Percentiles rank a stretch among this genome's conserved stretches.
Conservation (phyloP, 495 filamentous ascomycete genomes). For the Penicillium herquei region DNA sequence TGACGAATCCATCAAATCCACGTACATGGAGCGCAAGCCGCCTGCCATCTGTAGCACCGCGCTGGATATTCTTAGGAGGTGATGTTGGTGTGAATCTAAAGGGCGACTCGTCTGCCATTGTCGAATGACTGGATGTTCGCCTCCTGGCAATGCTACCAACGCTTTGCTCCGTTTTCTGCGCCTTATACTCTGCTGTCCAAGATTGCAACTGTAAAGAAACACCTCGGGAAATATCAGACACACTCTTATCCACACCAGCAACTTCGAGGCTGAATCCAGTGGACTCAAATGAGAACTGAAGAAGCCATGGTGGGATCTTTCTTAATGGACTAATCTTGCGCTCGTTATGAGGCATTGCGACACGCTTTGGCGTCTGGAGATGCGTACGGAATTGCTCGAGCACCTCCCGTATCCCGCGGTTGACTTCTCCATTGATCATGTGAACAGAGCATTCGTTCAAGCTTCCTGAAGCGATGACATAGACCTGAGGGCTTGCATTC, state of each 20-base stretch:
- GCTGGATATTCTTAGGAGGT: constrained; percentile 56
- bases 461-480: constrained; percentile 74
- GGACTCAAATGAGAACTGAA: constrained; percentile 79
- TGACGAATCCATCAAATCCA: constrained; percentile 82
- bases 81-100: constrained; percentile 59
- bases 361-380: constrained; percentile 60
- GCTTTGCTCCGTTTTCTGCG: constrained; percentile 67
- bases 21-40: constrained; percentile 76
- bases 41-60: constrained; percentile 73
- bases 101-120: constrained; percentile 47
- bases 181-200: constrained; percentile 88
- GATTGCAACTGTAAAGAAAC: constrained; percentile 83
- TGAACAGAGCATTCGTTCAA: constrained; percentile 85
- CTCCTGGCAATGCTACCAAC: constrained; percentile 54
- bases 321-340: constrained; percentile 68
- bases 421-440: constrained; percentile 88
- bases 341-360: constrained; percentile 47
- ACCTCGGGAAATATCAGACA: constrained; percentile 75
- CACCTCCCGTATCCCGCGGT: constrained; percentile 87
- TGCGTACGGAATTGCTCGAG: constrained; percentile 70
- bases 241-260: constrained; percentile 78
- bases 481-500: constrained; percentile 80
- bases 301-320: constrained; percentile 76
- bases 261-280: constrained; percentile 87
- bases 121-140: constrained; percentile 58